Evolutionary conservation across 768 basidiomycete genomes (phyloP), one percentile per base, ranked within the genome.

Genomic region (Hypholoma sublateritium): DNA sequence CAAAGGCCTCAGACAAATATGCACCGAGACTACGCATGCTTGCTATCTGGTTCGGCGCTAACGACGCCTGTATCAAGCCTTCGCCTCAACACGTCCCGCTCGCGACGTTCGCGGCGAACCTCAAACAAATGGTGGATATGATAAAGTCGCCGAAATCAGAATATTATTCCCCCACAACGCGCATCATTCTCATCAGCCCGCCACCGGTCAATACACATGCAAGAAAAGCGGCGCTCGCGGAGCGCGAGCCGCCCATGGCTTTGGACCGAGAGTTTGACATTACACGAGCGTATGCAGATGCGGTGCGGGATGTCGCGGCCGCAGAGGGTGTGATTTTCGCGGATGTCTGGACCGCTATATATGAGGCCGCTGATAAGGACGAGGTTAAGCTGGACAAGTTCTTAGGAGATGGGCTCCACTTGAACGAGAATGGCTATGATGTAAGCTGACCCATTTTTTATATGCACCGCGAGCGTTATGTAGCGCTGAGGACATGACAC

Each of bases 31-130:
- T 94, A 35, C 83, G 82, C 41, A 70, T 95, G n/a, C 76, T 95
- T 57, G 84, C 84, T 5, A 85, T 96, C 65, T 97, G 93, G 93
- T 91, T 91, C 58, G 94, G 94, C 47, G 87, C 87, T 14, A 98
- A 98, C 72, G 95, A 98, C 69, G 84, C 95, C 5, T 84, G 82
- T 62, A 76, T 91, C 49, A 69, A 73, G 25, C 81, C 81, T 0
- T 84, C 80, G 17, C 71, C 77, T 14, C 95, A 96, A 66, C 88
- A 93, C 66, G 89, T 95, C 43, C 88, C 93, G 3, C 72, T 91
- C 24, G 70, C 76, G 17, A 75, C 76, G 47, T 96, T 85, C 77
- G 78, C 74, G 34, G 68, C 72, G 49, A 95, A 95, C 67, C 73
- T 96, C 43, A 69, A 69, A 47, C 69, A 76, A 25, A 82, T 95